A percentile compares a stretch with the other conserved stretches of the same genome.
These are phyloP conservation scores for Irpex lacteus DNA, from an alignment of 1,284 basidiomycete genomes.

Conservation along the genomic window DNA sequence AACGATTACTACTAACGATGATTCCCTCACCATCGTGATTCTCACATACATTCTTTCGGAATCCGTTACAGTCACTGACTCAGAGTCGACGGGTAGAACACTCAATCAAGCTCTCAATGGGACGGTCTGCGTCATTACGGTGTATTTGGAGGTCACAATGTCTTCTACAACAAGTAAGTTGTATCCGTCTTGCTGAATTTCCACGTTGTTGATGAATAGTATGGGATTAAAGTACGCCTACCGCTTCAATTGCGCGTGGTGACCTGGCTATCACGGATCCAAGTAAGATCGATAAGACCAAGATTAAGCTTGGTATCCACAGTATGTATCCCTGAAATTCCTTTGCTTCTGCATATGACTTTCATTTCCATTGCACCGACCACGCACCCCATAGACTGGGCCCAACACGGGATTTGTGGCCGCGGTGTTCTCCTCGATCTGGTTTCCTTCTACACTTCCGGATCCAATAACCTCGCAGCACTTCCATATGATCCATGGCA, in stretches of 20 bases:
- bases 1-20: slow-evolving; percentile 42
- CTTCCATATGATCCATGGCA: slow-evolving; percentile 68
- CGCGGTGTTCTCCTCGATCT: slow-evolving; percentile 72
- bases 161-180: slow-evolving; percentile 63
- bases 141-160: slow-evolving; percentile 42
- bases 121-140: slow-evolving; percentile 68
- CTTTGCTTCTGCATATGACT: not conserved
- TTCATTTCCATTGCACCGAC: slow-evolving; percentile 8
- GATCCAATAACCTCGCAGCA: slow-evolving; percentile 17
- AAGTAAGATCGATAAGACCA: slow-evolving; percentile 22
- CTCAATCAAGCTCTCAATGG: slow-evolving; percentile 76
- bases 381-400: slow-evolving; percentile 49
- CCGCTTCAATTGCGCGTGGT: slow-evolving; percentile 42
- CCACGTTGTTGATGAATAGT: not conserved
- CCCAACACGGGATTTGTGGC: slow-evolving; percentile 71
- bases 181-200: not conserved
- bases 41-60: not conserved
- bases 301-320: slow-evolving; percentile 61
- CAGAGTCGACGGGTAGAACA: slow-evolving; percentile 44
- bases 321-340: slow-evolving; percentile 38
- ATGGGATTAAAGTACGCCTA: slow-evolving; percentile 39
- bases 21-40: slow-evolving; percentile 58
- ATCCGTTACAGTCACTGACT: not conserved
- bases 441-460: slow-evolving; percentile 51
- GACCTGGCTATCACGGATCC: slow-evolving; percentile 48